Evolutionary conservation across 352 stramenopile genomes (phyloP), one percentile per base, ranked within the genome.

Genomic region (Phytopythium boreale): DNA sequence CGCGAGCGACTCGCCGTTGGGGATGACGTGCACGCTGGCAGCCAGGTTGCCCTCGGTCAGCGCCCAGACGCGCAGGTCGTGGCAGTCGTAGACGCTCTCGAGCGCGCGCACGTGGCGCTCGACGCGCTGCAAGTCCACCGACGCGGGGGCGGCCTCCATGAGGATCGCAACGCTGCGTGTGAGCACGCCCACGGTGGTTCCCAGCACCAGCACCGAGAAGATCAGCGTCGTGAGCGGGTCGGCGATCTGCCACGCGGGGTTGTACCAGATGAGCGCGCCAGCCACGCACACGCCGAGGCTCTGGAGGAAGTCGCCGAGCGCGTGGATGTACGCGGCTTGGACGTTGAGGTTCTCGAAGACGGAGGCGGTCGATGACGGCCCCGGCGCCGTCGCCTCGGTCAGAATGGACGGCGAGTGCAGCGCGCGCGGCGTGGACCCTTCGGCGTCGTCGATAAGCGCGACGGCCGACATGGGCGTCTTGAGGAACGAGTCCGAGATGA

Each of bases 21-120:
- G 73, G 36, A 90, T 53, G 56, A 93, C 77, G 53, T 99, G 97
- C n/a, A 98, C 93, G 59, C 90, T 98, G 22, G 98, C 77, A 7
- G 89, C 84, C 22, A 83, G 85, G 39, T 90, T 63, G 5, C 94
- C 91, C 43, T 98, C 84, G 1, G 92, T 98, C 56, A 99, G 87
- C 46, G 82, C 93, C 97, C 97, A 99, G 51, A 99, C 89, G 72
- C 98, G 97, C n/a, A 99, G 74, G 71, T 99, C 95, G 76, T 99
- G 97, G 27, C 98, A 92, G 71, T 99, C 88, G 41, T 88, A 90
- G 6, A 99, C 96, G 12, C 83, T 62, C 27, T 79, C 70, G 27
- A 92, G 70, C 19, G 79, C 70, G 29, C 84, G 84, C 27, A 92
- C 68, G 20, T 76, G 74, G 52, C 79, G 84, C 73, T 92, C 84